Evolutionary conservation across 176 grass and related monocot species (phyloP).

Genomic region (Echinochloa phyllopogon): DNA sequence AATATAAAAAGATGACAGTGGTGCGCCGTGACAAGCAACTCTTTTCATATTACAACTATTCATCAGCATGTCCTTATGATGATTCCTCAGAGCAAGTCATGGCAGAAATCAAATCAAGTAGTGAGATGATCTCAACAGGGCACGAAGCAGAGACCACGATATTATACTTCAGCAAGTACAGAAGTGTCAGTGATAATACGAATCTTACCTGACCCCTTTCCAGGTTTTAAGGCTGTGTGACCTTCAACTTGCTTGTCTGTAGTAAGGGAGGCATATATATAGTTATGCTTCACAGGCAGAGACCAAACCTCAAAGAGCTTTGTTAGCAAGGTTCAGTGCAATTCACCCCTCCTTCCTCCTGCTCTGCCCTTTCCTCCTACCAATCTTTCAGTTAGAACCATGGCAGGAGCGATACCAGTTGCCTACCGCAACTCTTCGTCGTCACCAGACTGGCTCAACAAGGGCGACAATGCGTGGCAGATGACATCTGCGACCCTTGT

Average conservation of each 20-base stretch:
- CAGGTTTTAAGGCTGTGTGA: not conserved
- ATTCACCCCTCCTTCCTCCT: not conserved
- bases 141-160: not conserved
- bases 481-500: slow-evolving; percentile 56
- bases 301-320: not conserved
- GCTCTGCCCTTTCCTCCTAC: not conserved
- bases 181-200: not conserved
- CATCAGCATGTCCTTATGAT: not conserved
- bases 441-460: slow-evolving; percentile 62
- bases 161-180: slow-evolving; percentile 7
- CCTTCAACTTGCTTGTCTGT: not conserved
- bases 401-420: slow-evolving; percentile 25
- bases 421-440: slow-evolving; percentile 51
- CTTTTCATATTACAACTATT: not conserved
- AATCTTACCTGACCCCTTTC: not conserved
- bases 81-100: not conserved
- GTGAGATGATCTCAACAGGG: slow-evolving; percentile 26
- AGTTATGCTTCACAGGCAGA: not conserved
- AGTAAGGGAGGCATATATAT: not conserved
- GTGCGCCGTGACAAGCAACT: not conserved
- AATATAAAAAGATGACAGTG: not conserved
- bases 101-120: not conserved
- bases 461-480: slow-evolving; percentile 81
- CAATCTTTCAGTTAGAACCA: not conserved
- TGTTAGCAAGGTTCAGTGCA: not conserved